These are phyloP conservation scores for Ogataea siamensis DNA, from an alignment of 805 yeast species.

Conservation along the genomic window DNA sequence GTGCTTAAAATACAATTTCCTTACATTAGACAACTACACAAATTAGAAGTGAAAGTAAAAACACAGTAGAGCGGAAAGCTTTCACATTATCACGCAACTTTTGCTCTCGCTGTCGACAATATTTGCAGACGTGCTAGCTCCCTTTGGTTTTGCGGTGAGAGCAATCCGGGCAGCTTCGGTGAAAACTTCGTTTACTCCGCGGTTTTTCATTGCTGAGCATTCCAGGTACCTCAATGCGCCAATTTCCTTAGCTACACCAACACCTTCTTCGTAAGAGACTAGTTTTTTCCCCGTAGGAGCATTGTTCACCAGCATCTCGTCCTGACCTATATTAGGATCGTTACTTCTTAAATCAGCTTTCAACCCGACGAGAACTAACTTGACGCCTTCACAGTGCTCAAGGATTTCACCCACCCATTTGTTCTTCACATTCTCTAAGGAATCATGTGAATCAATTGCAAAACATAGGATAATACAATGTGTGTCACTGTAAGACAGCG, in stretches of 20 bases:
- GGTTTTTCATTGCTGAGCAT: conserved; percentile 93
- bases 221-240: conserved; percentile 95
- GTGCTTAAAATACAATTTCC: background rate
- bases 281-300: conserved; percentile 39
- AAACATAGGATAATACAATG: conserved; percentile 97
- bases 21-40: conserved; percentile 9
- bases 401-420: conserved; percentile 98
- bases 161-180: conserved; percentile 99
- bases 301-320: conserved; percentile 30
- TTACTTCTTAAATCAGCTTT: conserved; percentile 86
- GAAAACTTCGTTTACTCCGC: conserved; percentile 99
- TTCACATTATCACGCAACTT: conserved; percentile 29
- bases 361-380: conserved; percentile 87
- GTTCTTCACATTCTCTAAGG: conserved; percentile 89
- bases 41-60: conserved; percentile 4
- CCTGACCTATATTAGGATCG: conserved; percentile 39
- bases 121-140: conserved; percentile 51
- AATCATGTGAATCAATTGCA: conserved; percentile 90
- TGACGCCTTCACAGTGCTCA: conserved; percentile 96
- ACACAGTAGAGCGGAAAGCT: conserved; percentile 3
- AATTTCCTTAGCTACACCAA: conserved; percentile 85
- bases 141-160: conserved; percentile 81
- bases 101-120: conserved; percentile 14
- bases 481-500: conserved; percentile 90
- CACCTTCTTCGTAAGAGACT: conserved; percentile 89